These are phyloP conservation scores for Wickerhamiella siamensis DNA, from an alignment of 805 yeast genomes.

Conservation along the genomic window DNA sequence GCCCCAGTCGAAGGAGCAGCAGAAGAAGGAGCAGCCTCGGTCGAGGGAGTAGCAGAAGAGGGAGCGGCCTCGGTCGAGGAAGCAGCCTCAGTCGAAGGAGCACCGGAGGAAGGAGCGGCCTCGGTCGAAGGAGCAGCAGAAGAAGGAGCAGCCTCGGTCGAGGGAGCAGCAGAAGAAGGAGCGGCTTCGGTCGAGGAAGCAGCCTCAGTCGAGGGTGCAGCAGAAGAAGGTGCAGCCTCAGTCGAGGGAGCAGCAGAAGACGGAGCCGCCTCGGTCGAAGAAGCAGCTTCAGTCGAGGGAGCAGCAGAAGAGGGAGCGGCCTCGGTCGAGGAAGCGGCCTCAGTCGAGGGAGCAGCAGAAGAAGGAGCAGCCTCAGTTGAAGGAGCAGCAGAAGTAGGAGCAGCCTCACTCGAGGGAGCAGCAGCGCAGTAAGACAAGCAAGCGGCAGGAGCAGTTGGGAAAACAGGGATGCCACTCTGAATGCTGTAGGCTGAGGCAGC, in stretches of 20 bases:
- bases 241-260: constrained; percentile 4
- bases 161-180: constrained; percentile 8
- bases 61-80: constrained; percentile 8
- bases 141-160: constrained; percentile 10
- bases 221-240: constrained; percentile 3
- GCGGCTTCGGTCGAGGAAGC: constrained; percentile 5
- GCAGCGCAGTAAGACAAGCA: too few relatives aligned
- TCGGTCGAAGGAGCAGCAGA: constrained; percentile 9
- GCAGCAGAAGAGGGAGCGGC: too few relatives aligned
- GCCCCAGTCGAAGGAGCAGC: constrained; percentile 10
- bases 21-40: constrained; percentile 9
- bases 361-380: too few relatives aligned
- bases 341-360: too few relatives aligned
- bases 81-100: constrained; percentile 6
- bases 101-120: constrained; percentile 9
- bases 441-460: too few relatives aligned
- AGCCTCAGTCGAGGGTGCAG: constrained; percentile 7
- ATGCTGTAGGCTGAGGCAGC: constrained; percentile 7
- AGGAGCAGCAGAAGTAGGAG: constrained; percentile 5
- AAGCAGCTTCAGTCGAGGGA: constrained; percentile 3
- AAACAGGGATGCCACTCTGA: too few relatives aligned
- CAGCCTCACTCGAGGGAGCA: too few relatives aligned
- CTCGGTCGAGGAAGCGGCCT: too few relatives aligned
- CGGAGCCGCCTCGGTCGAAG: constrained; percentile 4
- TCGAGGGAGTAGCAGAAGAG: constrained; percentile 3